Base-by-base conservation (phyloP, 164 flowering plant genomes). In the Amborella trichopoda region DNA sequence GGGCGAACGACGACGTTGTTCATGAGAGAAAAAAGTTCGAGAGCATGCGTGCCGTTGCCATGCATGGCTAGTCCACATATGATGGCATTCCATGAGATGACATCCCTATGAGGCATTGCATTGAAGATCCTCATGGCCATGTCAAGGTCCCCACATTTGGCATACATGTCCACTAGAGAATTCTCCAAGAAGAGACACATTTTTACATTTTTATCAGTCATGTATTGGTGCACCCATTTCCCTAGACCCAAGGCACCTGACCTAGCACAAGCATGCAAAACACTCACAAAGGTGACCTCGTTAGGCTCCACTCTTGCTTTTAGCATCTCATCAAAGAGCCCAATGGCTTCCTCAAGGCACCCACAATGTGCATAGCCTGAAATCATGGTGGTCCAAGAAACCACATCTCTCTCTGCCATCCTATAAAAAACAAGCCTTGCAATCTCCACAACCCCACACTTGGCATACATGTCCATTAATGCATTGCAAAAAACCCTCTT, bases 301-400 rank as follows among this genome's bases (percentile, higher is more conserved):
- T 67, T 71, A 4, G 80, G 80, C 52, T 67, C 59, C 17, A 68
- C 11, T 18, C 52, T 58, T 23, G 48, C 46, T 23, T 22, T 27
- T 60, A 54, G 59, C 80, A 74, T 70, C 47, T 34, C 23, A 16
- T 65, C 68, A 41, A 74, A 74, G 37, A 74, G 71, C 40, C 63
- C 68, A 25, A 74, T 27, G 30, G 75, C 75, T 51, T 74, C 78
- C 51, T 32, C 54, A n/a, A 73, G 50, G 49, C 60, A 62, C 54
- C 72, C 76, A 62, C 71, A 71, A 52, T 71, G 80, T 34, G 68
- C 71, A 62, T 71, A 74, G 18, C 74, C 79, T 17, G 70, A 59
- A 46, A 71, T 66, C 80, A 74, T 74, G 47, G 80, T 47, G 64
- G 69, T 63, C 80, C 80, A 71, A 18, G 76, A 40, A 37, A 74